These are phyloP conservation scores for Pichia sp. DNA, from an alignment of 1,139 yeast genomes.

Conservation along the genomic window DNA sequence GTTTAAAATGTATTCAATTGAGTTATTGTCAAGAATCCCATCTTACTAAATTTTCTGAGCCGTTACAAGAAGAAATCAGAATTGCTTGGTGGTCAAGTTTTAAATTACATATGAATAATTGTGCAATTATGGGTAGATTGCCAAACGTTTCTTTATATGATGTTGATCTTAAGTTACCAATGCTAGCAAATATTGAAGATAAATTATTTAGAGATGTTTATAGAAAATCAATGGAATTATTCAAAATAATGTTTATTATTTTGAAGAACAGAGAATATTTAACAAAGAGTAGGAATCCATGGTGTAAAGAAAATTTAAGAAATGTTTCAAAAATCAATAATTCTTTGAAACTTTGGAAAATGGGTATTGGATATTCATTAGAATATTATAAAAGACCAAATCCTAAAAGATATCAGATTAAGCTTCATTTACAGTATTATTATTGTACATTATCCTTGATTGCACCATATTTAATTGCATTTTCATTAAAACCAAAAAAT, in stretches of 20 bases:
- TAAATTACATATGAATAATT: conserved; percentile 27
- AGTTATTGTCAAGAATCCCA: not conserved
- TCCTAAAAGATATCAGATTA: conserved; percentile 28
- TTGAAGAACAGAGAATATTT: conserved; percentile 26
- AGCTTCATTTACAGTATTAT: conserved; percentile 28
- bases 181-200: conserved; percentile 15
- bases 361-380: conserved; percentile 15
- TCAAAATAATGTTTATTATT: conserved; percentile 27
- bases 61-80: conserved; percentile 20
- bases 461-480: conserved; percentile 30
- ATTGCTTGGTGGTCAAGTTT: conserved; percentile 30
- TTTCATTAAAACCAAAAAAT: conserved; percentile 22
- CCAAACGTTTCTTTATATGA: conserved; percentile 29
- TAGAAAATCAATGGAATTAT: conserved; percentile 24
- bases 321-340: conserved; percentile 26
- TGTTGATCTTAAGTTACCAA: conserved; percentile 23
- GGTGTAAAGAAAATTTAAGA: conserved; percentile 28
- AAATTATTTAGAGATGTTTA: conserved; percentile 24
- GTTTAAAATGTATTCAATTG: not conserved
- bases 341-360: conserved; percentile 22
- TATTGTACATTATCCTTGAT: conserved; percentile 28
- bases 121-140: conserved; percentile 31
- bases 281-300: conserved; percentile 24
- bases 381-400: conserved; percentile 11
- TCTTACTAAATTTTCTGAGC: conserved; percentile 8